Base-by-base conservation (phyloP, 208 protist species). In the Trypanosoma scelopori region DNA sequence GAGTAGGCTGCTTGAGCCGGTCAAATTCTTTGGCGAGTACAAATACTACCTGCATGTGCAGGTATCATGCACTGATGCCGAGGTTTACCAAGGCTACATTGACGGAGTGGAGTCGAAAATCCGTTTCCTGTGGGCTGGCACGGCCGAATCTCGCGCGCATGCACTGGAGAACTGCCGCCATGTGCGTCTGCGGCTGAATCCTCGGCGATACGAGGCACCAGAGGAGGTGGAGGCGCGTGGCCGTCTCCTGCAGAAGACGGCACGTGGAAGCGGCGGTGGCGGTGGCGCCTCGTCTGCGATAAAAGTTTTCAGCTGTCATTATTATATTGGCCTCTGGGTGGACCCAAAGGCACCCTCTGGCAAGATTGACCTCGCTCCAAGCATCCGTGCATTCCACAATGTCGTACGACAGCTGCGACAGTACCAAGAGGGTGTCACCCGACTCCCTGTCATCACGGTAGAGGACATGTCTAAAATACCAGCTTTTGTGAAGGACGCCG, bases 41-140 rank as follows among this genome's bases (percentile, higher is more conserved):
- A 77, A 78, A 69, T 79, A 88, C 78, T 97, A 96, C 66, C 39
- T 97, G 27, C 87, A 94, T 62, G 65, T 97, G 2, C 76, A 83
- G 50, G 76, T 95, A 4, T 59, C 81, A 7, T 93, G 87, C 72
- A 85, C 58, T 18, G 85, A 96, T 51, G 52, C 84, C 23, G 82
- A 92, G 62, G 55, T 74, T 12, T 96, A 94, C 65, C 78, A 91
- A 49, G 85, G 82, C 25, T 96, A 94, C 74, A 79, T 79, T 0
- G 86, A 92, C 63, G 84, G 74, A n/a, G 91, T 96, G 46, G 91
- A 96, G 74, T 91, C 88, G 23, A 78, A 83, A 66, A 91, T 96
- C 43, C 84, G 88, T 49, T 82, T 89, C 39, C 69, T 96, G 37
- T 96, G 90, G 87, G 64, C 81, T 28, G 87, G 86, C 52, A 93